Base-by-base conservation (phyloP, 2,329 filamentous ascomycete genomes). In the Nemania sp. region DNA sequence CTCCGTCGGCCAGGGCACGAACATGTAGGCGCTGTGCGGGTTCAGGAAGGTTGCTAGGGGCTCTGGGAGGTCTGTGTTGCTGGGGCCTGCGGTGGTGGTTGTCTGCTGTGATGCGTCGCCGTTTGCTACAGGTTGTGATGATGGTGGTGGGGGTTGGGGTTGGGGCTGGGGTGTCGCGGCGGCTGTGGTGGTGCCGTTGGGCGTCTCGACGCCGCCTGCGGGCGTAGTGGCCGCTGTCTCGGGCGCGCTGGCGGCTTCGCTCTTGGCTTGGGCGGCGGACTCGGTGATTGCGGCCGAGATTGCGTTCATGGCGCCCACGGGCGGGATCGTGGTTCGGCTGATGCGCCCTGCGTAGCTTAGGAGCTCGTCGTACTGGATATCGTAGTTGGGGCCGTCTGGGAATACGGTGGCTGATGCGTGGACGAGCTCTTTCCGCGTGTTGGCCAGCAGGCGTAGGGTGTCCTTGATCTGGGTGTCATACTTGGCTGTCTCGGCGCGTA, bases 271-370 rank as follows among this genome's bases (percentile, higher is more conserved):
- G 5, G 60, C 27, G 1, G 61, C 27, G 1, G 61, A 59, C 56
- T 64, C 63, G 22, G 60, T 76, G 79, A 57, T 75, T 78, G 43
- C 13, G 74, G 80, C 51, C n/a, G 26, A 13, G 22, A 81, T 68
- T 76, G 80, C 64, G 70, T 85, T 84, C 13, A 83, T 79, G 56
- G 83, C 82, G 54, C 82, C 82, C 0, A 88, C 88, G 0, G 90
- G 90, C 0, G 93, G 92, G 13, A 93, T 85, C 0, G 93, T 95
- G 71, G 90, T 93, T 77, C 90, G 92, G 78, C 90, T 92, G 76
- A 97, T 96, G 71, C 90, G 89, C 51, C 91, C 90, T 24, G 93
- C 93, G 77, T 93, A 96, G 69, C 84, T 86, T 24, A 97, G 88
- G 0, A 97, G 87, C 72, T 94, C 90, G 52, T 89, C 86, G 76